These are phyloP conservation scores for Xylaria sp. DNA, from an alignment of 2,329 filamentous ascomycete genomes.

Conservation along the genomic window DNA sequence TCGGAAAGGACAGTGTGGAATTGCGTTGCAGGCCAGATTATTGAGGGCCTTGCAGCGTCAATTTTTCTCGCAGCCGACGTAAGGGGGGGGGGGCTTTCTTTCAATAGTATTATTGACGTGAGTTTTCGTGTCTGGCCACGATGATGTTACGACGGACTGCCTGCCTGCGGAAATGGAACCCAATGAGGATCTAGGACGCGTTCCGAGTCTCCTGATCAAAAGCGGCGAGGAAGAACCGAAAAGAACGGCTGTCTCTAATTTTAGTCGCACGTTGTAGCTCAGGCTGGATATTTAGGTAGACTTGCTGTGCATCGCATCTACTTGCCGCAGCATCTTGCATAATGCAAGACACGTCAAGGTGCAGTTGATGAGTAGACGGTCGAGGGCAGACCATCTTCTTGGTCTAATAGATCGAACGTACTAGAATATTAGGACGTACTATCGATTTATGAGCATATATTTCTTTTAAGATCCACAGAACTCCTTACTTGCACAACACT, in stretches of 20 bases:
- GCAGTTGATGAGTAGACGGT: constrained; percentile 11
- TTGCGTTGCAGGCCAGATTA: constrained; percentile 6
- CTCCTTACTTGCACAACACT: too few species aligned
- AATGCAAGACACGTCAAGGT: constrained; percentile 30
- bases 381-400: not conserved
- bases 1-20: not conserved
- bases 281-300: constrained; percentile 1
- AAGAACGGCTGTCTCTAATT: constrained; percentile 4
- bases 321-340: constrained; percentile 16
- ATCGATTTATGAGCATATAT: too few species aligned
- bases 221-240: not conserved
- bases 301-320: constrained; percentile 17
- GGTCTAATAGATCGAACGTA: too few species aligned
- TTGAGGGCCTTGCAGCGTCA: not conserved
- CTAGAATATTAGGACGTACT: too few species aligned
- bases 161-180: constrained; percentile 6
- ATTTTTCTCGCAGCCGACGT: not conserved
- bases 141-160: constrained; percentile 5
- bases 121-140: not conserved
- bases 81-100: not conserved
- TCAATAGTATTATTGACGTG: not conserved
- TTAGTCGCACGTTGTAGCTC: constrained; percentile 22
- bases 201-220: constrained; percentile 18
- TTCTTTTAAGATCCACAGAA: too few species aligned
- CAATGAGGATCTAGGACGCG: constrained; percentile 5